Evolutionary conservation across 805 yeast genomes (phyloP), one percentile per base, ranked within the genome.

Genomic region (Pichia manshurica): DNA sequence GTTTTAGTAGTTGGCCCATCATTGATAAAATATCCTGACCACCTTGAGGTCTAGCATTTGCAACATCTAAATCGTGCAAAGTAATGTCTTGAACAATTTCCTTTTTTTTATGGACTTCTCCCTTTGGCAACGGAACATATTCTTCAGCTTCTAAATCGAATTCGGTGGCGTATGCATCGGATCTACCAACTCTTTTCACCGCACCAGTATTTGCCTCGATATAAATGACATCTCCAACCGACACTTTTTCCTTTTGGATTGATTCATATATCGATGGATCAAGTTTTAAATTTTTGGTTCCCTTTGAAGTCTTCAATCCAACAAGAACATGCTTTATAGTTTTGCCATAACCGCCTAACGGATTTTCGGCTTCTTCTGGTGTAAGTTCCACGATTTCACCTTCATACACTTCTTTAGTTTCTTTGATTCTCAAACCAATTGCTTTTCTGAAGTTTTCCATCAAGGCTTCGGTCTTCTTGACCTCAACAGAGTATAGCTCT

Each of bases 231-330:
- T 93, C 99, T 48, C 99, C 99, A 12, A 98, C 96, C 50, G 91
- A 75, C 23, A 93, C 93, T 65, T 91, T 91, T 68, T 93, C 99
- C 66, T 86, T 87, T 54, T 95, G 84, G 63, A 93, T 77, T 4
- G 96, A 86, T 69, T 93, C 99, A 69, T 93, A 93, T 53, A 93
- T 88, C 22, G 99, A 91, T 68, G 95, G 99, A 96, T 93, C 95
- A 65, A 93, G 96, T 37, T 98, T 93, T 41, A 98, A 87, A 64
- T 88, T 93, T 65, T 93, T 91, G 17, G 99, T 93, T 59, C 95
- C 80, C 68, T 93, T 93, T 38, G 99, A 98, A 67, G 95, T 98
- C 64, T 93, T 91, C 57, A 93, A 77, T 5, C 98, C 97, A 34
- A 93, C 91, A 44, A 93, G 77, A 20, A 93, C 99, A 65, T 93